Percentiles rank a stretch among this genome's conserved stretches.
Evolutionary conservation across 1,284 basidiomycete genomes (phyloP).

Genomic region (Schizophyllum amplum): DNA sequence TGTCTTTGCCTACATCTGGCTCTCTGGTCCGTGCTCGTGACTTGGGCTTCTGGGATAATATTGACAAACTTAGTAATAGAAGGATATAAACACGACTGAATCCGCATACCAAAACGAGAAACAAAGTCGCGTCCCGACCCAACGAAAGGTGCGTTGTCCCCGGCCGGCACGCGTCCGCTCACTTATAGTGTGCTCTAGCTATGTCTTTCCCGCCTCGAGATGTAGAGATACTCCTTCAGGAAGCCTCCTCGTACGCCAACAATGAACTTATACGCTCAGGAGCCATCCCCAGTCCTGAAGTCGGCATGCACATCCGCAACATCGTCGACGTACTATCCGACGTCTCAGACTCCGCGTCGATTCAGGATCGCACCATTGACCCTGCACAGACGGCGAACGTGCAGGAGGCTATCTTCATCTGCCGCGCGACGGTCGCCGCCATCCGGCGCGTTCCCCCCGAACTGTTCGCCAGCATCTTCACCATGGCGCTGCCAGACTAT

Average conservation of each 20-base stretch:
- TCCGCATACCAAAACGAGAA: no score
- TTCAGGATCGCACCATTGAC: no score
- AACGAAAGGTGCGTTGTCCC: no score
- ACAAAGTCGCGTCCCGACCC: no score
- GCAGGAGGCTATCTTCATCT: background rate
- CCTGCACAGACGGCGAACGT: background rate
- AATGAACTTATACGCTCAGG: background rate
- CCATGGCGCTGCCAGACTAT: background rate
- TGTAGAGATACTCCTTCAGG: background rate
- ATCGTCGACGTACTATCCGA: background rate
- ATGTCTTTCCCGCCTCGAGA: background rate
- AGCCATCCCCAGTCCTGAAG: background rate
- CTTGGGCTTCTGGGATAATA: no score
- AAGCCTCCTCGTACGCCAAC: background rate
- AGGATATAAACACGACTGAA: no score
- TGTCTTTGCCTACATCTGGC: no score
- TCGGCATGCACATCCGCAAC: background rate
- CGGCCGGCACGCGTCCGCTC: no score
- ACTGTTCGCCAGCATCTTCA: slow-evolving; percentile 5
- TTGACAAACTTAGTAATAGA: no score
- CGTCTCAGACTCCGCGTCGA: background rate
- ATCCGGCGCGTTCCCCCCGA: slow-evolving; percentile 11
- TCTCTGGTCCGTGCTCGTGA: no score
- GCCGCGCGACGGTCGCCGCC: slow-evolving; percentile 5
- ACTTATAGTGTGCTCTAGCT: no score